phyloP scores from a whole-genome alignment of 73 alveolate species.

The Blepharisma stoltei region DNA sequence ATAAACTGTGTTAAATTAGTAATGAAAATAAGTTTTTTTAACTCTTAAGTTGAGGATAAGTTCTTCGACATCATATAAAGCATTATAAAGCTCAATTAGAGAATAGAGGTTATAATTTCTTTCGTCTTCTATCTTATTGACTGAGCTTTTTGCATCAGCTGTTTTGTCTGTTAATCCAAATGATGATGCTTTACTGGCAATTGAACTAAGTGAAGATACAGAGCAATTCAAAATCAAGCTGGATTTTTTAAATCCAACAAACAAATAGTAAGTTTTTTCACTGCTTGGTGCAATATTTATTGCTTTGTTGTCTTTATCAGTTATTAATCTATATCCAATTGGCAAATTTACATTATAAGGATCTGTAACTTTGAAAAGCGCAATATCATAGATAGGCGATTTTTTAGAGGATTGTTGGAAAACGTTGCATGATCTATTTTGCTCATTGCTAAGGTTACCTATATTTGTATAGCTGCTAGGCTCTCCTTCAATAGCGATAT shows the following conservation, averaged over 20 bases:
- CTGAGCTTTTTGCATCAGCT: neutral
- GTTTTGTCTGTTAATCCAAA: neutral
- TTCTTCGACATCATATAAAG: neutral
- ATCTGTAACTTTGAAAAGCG: neutral
- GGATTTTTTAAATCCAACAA: neutral
- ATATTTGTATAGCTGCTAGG: too few relatives aligned
- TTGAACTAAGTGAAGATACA: neutral
- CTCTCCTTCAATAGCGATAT: too few relatives aligned
- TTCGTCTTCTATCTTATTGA: neutral
- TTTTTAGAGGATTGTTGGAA: neutral
- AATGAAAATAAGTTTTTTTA: too few relatives aligned
- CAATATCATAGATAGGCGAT: neutral
- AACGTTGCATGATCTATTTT: too few relatives aligned
- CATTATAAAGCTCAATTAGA: neutral
- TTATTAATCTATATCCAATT: neutral
- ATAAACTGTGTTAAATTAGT: too few relatives aligned
- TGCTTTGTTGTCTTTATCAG: slow-evolving; percentile 6
- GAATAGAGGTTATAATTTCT: neutral
- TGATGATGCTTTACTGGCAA: neutral
- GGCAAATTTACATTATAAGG: slow-evolving; percentile 1
- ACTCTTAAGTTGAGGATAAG: too few relatives aligned
- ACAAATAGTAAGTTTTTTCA: neutral
- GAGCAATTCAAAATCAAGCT: neutral
- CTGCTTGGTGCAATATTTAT: neutral
- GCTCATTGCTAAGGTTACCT: too few relatives aligned